A percentile compares a stretch with the other conserved stretches of the same genome.
Conservation (phyloP, 2,329 filamentous ascomycete species). For the Pseudogymnoascus verrucosus region DNA sequence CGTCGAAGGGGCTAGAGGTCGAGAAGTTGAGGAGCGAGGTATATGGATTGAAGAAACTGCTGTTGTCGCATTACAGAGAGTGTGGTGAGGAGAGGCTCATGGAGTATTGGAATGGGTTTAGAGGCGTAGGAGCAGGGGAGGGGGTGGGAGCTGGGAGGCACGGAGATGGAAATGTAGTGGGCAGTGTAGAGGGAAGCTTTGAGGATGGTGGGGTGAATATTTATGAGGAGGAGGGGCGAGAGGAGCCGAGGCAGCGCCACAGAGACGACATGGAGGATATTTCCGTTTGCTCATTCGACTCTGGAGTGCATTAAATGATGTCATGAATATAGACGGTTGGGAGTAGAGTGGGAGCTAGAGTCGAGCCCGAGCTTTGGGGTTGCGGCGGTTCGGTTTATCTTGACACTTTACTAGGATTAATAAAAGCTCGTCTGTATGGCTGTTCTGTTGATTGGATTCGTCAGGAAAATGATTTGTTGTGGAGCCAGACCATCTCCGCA, state of each 20-base stretch:
- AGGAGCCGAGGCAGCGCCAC: not conserved
- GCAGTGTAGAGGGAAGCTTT: not conserved
- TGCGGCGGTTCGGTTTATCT: not conserved
- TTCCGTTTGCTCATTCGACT: not conserved
- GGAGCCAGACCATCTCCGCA: not conserved
- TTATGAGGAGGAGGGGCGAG: not conserved
- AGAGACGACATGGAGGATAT: not conserved
- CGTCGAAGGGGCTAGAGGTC: not conserved
- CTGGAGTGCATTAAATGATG: not conserved
- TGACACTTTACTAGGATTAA: not conserved
- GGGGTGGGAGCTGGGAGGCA: not conserved
- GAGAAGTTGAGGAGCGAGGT: conserved; percentile 7
- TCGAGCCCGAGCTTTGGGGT: too few species aligned
- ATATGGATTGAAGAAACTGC: not conserved
- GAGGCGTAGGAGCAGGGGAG: too few species aligned
- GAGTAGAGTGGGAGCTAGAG: too few species aligned
- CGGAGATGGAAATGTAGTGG: not conserved
- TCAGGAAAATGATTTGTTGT: not conserved
- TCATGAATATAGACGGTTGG: not conserved
- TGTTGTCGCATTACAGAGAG: not conserved
- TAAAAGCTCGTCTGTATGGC: not conserved
- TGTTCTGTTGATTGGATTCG: not conserved
- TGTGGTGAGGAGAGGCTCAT: not conserved
- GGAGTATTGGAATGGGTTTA: not conserved
- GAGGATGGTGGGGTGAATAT: not conserved